Base-by-base conservation (phyloP, 768 basidiomycete genomes). In the Mycena filopes region DNA sequence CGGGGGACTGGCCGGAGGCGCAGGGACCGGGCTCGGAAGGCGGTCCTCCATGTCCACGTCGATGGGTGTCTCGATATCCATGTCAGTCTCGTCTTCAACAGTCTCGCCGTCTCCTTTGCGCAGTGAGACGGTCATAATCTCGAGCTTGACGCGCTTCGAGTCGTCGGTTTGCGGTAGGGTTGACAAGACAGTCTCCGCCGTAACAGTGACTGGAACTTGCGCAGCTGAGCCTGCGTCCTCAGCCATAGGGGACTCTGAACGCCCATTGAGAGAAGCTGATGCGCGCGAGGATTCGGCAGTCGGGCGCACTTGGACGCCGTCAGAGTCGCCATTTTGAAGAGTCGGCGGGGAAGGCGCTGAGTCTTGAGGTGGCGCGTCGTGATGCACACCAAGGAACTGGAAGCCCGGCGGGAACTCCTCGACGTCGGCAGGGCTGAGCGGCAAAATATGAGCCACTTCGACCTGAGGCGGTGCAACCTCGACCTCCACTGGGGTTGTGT, bases 351-450 rank as follows among this genome's bases (percentile, higher is more conserved):
- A n/a, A n/a, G n/a, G n/a, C n/a, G n/a, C n/a, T n/a, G n/a, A n/a
- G n/a, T n/a, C n/a, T n/a, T n/a, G n/a, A n/a, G n/a, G 56, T 15
- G 54, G 49, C 16, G 59, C 33, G 15, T 33, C 60, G 16, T 48
- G 60, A 29, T 51, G 57, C 47, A 65, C 25, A 31, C 64, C 64
- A 38, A 69, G 62, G 60, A 66, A 69, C 28, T 69, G 64, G 23
- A 69, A 69, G 49, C 68, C 68, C 5, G 68, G 68, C 33, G 68
- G 68, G 38, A 66, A 65, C 25, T 69, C 68, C 11, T 69, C 68
- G 25, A 41, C 33, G 18, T 69, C 68, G 21, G 56, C 46, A 36
- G 60, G 60, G 41, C 55, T 65, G 40, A 65, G 56, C 13, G 68
- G 68, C 15, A 69, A 7, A 13, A 69, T 49, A 55, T 69, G 64